Evolutionary conservation across 352 stramenopile genomes (phyloP), one percentile per base, ranked within the genome.

Genomic region (Pythium plurisporium): DNA sequence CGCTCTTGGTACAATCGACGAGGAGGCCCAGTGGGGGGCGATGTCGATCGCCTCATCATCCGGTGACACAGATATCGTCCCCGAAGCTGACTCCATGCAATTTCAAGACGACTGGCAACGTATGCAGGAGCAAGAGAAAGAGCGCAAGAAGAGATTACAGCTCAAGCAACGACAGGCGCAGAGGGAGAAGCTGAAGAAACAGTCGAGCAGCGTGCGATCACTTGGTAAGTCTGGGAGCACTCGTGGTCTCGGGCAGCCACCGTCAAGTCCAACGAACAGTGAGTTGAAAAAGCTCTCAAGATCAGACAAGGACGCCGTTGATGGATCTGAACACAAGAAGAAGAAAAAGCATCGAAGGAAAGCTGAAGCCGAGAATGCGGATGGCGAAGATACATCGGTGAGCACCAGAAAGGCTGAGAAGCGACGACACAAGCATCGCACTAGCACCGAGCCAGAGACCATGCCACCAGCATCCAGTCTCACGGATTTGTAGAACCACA

Each of bases 171-270:
- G 82, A 0, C 82, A 92, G 64, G 79, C 78, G 15, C 82, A 89
- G 42, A 76, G 79, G n/a, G 79, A 92, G 14, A 90, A 90, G 46
- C 44, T 87, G 11, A 86, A 86, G 53, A 89, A 89, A 42, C 74
- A 86, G 61, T 23, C 54, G 8, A 69, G 54, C 22, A 69, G 55
- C 38, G 44, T 5, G 4, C 25, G 61, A 55, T 50, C 57, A 0
- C 34, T 65, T 0, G 53, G 54, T n/a, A 66, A 70, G 31, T 17
- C 34, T 7, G 42, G 40, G 1, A 64, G 48, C 41, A 57, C 53
- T 5, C 53, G 60, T 41, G 22, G n/a, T 14, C n/a, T 58, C 17
- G 20, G 19, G 22, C 17, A 40, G 14, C 30, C 49, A 1, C 14
- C 29, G 17, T 43, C 50, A 30, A 59, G 33, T 17, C 26, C 44